Evolutionary conservation across 352 stramenopile genomes (phyloP).

Genomic region (Phytophthora gonapodyides): DNA sequence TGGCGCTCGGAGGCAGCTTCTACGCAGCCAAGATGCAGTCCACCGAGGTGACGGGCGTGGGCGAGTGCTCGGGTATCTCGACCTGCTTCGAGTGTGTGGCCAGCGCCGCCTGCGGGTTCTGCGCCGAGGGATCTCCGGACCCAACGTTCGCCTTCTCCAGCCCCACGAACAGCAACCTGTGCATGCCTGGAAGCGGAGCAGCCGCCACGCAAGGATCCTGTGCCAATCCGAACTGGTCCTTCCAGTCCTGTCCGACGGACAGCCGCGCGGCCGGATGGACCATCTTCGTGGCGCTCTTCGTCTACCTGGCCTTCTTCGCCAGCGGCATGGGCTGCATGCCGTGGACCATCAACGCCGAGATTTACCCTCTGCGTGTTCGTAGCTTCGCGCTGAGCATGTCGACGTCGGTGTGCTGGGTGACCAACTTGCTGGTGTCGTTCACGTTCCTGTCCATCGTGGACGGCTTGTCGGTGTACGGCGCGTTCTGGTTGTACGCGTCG

Average conservation of each 20-base stretch:
- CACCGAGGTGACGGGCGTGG: conserved; percentile 21
- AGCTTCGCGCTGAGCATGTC: conserved; percentile 85
- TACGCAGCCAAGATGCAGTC: conserved; percentile 36
- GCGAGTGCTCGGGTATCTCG: conserved; percentile 42
- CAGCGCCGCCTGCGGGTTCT: conserved; percentile 55
- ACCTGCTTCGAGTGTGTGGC: conserved; percentile 78
- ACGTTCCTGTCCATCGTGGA: conserved; percentile 93
- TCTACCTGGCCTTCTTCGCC: conserved; percentile 77
- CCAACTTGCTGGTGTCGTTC: conserved; percentile 92
- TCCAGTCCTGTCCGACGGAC: conserved; percentile 50
- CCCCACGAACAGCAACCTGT: conserved; percentile 22
- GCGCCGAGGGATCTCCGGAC: conserved; percentile 16
- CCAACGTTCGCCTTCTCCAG: conserved; percentile 15
- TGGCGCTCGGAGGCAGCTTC: conserved; percentile 34
- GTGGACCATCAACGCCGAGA: conserved; percentile 95
- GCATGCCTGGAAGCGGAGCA: conserved; percentile 29
- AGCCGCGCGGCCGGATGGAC: conserved; percentile 45
- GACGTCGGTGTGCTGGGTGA: conserved; percentile 93
- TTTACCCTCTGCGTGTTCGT: conserved; percentile 89
- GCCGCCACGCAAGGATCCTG: conserved; percentile 25
- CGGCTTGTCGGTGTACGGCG: conserved; percentile 51
- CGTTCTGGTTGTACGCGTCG: conserved; percentile 92
- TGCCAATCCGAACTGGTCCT: conserved; percentile 42
- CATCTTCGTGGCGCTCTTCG: conserved; percentile 69
- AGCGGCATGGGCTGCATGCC: conserved; percentile 86